These are phyloP conservation scores for Mycosphaerella sp. DNA, from an alignment of 2,329 filamentous ascomycete genomes.

Conservation along the genomic window DNA sequence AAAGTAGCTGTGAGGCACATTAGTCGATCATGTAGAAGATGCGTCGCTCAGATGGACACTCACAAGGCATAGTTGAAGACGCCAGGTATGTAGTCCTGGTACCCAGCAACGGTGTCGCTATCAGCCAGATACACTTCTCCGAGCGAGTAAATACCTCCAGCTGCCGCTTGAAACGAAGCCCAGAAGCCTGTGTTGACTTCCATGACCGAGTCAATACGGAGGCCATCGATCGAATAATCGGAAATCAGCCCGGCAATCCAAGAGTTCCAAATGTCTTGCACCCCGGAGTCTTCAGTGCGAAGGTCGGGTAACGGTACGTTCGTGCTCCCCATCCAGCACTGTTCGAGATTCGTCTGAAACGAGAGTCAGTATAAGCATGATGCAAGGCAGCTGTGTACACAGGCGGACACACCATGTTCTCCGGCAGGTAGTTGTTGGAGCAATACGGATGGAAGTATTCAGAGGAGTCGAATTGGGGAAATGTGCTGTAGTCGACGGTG, in stretches of 20 bases:
- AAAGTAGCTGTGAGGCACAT: conserved; percentile 31
- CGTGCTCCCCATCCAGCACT: conserved; percentile 53
- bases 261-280: conserved; percentile 48
- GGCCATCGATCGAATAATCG: conserved; percentile 55
- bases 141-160: conserved; percentile 39
- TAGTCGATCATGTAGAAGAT: neutral
- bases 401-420: conserved; percentile 19
- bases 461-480: conserved; percentile 38
- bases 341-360: conserved; percentile 31
- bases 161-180: conserved; percentile 33
- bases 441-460: conserved; percentile 51
- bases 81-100: conserved; percentile 41
- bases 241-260: conserved; percentile 56
- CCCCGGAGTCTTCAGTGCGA: conserved; percentile 47
- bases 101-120: conserved; percentile 36
- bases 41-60: conserved; percentile 9
- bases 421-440: conserved; percentile 47
- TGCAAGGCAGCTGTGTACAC: neutral
- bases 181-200: conserved; percentile 43
- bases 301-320: conserved; percentile 57
- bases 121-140: conserved; percentile 43
- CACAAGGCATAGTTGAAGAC: conserved; percentile 45
- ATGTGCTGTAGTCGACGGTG: conserved; percentile 31
- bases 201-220: conserved; percentile 48
- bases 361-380: neutral